A percentile compares a stretch with the other conserved stretches of the same genome.
Conservation (phyloP, 169 alveolate species). For the Amoebophrya sp. region DNA sequence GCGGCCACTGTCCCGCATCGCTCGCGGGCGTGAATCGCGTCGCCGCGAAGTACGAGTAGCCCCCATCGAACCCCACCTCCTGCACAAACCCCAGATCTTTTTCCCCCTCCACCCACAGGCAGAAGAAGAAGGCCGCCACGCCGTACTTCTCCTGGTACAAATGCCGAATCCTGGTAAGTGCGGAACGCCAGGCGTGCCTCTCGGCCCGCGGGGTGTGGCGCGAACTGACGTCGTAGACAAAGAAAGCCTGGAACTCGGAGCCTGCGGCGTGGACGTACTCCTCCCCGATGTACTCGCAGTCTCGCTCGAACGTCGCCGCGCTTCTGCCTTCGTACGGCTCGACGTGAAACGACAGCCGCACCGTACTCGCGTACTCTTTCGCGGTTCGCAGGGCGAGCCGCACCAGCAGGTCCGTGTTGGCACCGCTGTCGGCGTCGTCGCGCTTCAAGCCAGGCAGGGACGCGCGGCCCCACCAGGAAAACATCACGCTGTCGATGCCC, state of each 20-base stretch:
- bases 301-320: background rate
- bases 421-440: background rate
- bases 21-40: background rate
- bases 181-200: background rate
- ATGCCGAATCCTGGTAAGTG: background rate
- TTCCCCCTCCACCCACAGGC: background rate
- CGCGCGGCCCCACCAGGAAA: background rate
- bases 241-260: background rate
- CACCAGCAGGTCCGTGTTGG: background rate
- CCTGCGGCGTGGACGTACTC: background rate
- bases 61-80: background rate
- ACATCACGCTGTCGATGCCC: background rate
- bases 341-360: background rate
- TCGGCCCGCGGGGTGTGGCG: background rate
- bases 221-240: background rate
- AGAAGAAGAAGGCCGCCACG: background rate
- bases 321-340: background rate
- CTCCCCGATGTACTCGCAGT: background rate
- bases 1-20: background rate
- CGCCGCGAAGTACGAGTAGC: background rate
- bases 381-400: background rate
- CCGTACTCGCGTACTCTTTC: background rate
- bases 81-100: background rate
- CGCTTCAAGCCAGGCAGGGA: background rate
- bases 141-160: background rate